phyloP scores from a whole-genome alignment of 2,329 filamentous ascomycete genomes.

The Bipolaris sorokiniana region DNA sequence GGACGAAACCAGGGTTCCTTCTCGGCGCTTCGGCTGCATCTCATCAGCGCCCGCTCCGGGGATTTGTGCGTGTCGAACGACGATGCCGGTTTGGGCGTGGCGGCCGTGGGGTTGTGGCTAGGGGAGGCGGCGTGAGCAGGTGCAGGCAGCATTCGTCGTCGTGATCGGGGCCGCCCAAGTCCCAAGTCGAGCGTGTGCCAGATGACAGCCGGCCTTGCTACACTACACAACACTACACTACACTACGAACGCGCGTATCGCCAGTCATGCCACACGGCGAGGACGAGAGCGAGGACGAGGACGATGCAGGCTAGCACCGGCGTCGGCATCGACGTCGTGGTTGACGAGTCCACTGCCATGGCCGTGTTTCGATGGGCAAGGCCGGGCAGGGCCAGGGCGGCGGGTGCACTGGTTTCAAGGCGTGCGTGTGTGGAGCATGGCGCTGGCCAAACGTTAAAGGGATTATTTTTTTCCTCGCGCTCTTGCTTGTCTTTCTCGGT shows the following conservation, averaged over 20 bases:
- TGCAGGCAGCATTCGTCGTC: slow-evolving; percentile 16
- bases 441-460: slow-evolving; percentile 23
- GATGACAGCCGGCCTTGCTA: neutral
- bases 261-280: slow-evolving; percentile 14
- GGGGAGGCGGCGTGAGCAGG: slow-evolving; percentile 21
- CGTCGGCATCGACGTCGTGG: slow-evolving; percentile 15
- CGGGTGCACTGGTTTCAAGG: slow-evolving; percentile 41
- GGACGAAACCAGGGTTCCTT: slow-evolving; percentile 40
- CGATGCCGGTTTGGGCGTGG: slow-evolving; percentile 40
- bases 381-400: neutral
- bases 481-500: slow-evolving; percentile 18
- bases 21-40: slow-evolving; percentile 47
- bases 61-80: slow-evolving; percentile 48
- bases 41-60: slow-evolving; percentile 39
- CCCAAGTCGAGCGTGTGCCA: neutral
- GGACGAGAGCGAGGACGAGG: slow-evolving; percentile 9
- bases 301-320: slow-evolving; percentile 17
- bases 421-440: slow-evolving; percentile 28
- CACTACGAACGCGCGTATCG: slow-evolving; percentile 29
- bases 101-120: slow-evolving; percentile 35
- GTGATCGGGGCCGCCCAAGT: no score
- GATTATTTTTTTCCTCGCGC: slow-evolving; percentile 19
- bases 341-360: slow-evolving; percentile 15
- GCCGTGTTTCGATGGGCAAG: slow-evolving; percentile 18
- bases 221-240: no score